Conservation (phyloP, 2,329 filamentous ascomycete species). For the Phialophora tarda region DNA sequence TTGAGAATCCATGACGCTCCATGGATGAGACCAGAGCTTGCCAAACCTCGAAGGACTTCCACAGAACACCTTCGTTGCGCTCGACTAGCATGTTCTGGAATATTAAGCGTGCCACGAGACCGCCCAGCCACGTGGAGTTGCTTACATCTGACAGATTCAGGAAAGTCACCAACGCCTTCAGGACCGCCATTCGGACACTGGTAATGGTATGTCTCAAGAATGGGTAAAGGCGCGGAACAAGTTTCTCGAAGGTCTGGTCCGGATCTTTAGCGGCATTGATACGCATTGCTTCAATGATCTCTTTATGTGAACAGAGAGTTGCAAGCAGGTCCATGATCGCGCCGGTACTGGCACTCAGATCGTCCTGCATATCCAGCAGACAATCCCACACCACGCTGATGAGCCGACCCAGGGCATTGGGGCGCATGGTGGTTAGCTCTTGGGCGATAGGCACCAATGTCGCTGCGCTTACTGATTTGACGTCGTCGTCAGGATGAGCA, state of each 20-base stretch:
- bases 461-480: constrained; percentile 95
- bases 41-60: constrained; percentile 87
- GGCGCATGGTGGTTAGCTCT: constrained; percentile 87
- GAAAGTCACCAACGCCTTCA: constrained; percentile 92
- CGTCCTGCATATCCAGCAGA: constrained; percentile 93
- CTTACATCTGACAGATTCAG: constrained; percentile 79
- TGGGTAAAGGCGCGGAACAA: constrained; percentile 92
- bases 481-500: constrained; percentile 89
- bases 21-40: constrained; percentile 55
- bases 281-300: constrained; percentile 94
- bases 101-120: constrained; percentile 82
- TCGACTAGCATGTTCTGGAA: constrained; percentile 97
- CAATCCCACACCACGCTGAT: constrained; percentile 98
- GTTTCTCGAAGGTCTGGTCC: constrained; percentile 85
- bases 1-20: constrained; percentile 63
- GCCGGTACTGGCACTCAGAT: constrained; percentile 94
- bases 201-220: constrained; percentile 98
- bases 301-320: constrained; percentile 90
- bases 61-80: constrained; percentile 80
- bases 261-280: constrained; percentile 79
- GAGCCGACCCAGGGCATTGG: constrained; percentile 75
- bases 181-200: constrained; percentile 87
- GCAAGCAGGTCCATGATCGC: constrained; percentile 98
- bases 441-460: constrained; percentile 94
- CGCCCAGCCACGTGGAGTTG: constrained; percentile 89